Conservation (phyloP, 2,329 filamentous ascomycete species). For the Ophiostoma sp. region DNA sequence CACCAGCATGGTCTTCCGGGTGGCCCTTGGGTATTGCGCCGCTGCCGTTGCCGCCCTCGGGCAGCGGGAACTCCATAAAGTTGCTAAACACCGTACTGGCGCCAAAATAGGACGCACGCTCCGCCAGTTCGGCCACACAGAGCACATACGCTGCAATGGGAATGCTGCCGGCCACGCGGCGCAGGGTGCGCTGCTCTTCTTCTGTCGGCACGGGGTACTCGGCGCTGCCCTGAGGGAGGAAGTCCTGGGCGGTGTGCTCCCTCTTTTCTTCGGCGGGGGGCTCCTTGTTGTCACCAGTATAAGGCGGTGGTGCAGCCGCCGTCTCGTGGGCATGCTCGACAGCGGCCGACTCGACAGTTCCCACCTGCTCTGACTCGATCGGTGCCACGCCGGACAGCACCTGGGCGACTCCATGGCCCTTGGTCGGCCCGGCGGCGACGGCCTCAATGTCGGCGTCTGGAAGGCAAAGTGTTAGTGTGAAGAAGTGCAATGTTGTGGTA, state of each 20-base stretch:
- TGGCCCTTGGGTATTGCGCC: constrained; percentile 38
- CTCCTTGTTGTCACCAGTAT: background rate
- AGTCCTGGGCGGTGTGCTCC: background rate
- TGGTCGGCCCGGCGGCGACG: background rate
- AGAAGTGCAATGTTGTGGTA: background rate
- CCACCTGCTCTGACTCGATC: background rate
- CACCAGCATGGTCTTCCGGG: background rate
- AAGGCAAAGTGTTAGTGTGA: background rate
- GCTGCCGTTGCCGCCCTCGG: constrained; percentile 40
- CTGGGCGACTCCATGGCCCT: background rate
- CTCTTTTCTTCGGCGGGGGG: background rate
- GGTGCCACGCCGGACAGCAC: background rate
- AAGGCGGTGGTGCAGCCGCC: background rate
- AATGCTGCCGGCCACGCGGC: background rate
- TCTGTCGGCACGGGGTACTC: background rate
- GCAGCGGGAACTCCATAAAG: constrained; percentile 56
- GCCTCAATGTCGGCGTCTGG: background rate
- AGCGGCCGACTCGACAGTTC: background rate
- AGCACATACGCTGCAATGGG: background rate
- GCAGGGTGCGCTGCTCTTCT: background rate
- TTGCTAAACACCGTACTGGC: constrained; percentile 53
- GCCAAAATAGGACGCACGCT: constrained; percentile 56
- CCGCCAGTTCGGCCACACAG: constrained; percentile 39
- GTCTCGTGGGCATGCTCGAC: background rate
- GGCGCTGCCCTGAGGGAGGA: background rate